phyloP scores from a whole-genome alignment of 2,329 filamentous ascomycete genomes.

The Fusarium nisikadoi region DNA sequence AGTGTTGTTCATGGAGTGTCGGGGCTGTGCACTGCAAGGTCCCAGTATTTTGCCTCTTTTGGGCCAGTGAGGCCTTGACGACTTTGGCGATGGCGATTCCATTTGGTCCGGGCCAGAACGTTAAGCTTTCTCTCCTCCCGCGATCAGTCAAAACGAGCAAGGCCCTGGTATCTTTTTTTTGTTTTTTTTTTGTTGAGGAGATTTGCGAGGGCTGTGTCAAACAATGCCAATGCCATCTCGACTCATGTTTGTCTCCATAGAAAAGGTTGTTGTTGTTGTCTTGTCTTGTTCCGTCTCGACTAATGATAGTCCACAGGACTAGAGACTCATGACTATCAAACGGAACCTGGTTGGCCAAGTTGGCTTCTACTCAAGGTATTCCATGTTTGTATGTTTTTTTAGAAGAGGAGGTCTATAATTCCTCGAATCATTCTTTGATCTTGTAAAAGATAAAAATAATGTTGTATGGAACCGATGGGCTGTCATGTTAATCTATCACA shows the following conservation, averaged over 20 bases:
- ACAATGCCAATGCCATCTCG: constrained; percentile 14
- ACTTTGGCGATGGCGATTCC: constrained; percentile 39
- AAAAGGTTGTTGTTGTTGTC: not conserved
- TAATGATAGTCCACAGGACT: not conserved
- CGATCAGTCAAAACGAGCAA: not conserved
- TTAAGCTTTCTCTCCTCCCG: constrained; percentile 28
- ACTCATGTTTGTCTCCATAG: constrained; percentile 13
- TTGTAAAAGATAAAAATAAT: not conserved
- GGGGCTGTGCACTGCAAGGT: constrained; percentile 31
- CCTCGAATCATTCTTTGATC: not conserved
- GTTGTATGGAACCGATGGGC: not conserved
- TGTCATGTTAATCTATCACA: not conserved
- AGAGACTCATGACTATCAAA: not conserved
- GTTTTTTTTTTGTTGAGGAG: constrained; percentile 32
- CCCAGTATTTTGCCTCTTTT: constrained; percentile 6
- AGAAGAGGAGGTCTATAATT: not conserved
- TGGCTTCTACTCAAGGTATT: not conserved
- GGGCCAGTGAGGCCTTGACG: constrained; percentile 16
- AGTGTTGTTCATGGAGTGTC: not conserved
- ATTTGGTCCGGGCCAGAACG: constrained; percentile 25
- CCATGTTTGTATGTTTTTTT: not conserved
- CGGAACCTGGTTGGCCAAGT: not conserved
- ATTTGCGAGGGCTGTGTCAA: constrained; percentile 25
- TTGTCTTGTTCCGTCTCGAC: not conserved
- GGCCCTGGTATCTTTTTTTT: constrained; percentile 15